Evolutionary conservation across 257 asterid genomes (phyloP).

Genomic region (Petrea volubilis): DNA sequence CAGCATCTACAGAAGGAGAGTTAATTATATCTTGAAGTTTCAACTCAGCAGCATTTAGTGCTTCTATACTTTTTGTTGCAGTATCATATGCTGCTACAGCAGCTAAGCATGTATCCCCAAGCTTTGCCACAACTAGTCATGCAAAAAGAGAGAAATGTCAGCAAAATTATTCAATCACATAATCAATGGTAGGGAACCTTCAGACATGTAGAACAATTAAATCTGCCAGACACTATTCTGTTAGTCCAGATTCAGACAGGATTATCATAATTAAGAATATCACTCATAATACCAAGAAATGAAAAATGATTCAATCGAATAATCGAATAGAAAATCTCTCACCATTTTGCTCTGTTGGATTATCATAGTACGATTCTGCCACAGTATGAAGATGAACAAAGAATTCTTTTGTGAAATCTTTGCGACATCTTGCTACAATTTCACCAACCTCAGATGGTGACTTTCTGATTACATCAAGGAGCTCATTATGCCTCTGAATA

Average conservation of each 20-base stretch:
- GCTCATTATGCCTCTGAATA: slow-evolving; percentile 80
- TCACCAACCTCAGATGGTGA: slow-evolving; percentile 72
- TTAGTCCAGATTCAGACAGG: not conserved
- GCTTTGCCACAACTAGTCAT: slow-evolving; percentile 68
- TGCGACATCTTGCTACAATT: slow-evolving; percentile 82
- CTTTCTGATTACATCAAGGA: slow-evolving; percentile 58
- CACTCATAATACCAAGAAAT: slow-evolving; percentile 8
- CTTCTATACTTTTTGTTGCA: slow-evolving; percentile 72
- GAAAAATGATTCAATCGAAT: not conserved
- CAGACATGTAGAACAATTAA: not conserved
- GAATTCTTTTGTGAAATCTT: slow-evolving; percentile 93
- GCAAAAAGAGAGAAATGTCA: slow-evolving; percentile 23
- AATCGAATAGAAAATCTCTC: slow-evolving; percentile 20
- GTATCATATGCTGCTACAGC: slow-evolving; percentile 82
- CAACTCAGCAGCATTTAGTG: slow-evolving; percentile 76
- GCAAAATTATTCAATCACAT: not conserved
- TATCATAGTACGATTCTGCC: slow-evolving; percentile 73
- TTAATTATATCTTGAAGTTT: slow-evolving; percentile 85
- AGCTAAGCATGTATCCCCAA: slow-evolving; percentile 75
- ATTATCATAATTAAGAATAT: not conserved
- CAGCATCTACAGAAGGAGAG: slow-evolving; percentile 87
- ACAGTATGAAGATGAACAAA: slow-evolving; percentile 78
- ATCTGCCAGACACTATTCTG: not conserved
- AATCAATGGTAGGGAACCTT: not conserved
- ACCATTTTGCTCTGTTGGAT: slow-evolving; percentile 86